Evolutionary conservation across 2,329 filamentous ascomycete genomes (phyloP), one percentile per base, ranked within the genome.

Genomic region (Dryadomyces sulphureus): DNA sequence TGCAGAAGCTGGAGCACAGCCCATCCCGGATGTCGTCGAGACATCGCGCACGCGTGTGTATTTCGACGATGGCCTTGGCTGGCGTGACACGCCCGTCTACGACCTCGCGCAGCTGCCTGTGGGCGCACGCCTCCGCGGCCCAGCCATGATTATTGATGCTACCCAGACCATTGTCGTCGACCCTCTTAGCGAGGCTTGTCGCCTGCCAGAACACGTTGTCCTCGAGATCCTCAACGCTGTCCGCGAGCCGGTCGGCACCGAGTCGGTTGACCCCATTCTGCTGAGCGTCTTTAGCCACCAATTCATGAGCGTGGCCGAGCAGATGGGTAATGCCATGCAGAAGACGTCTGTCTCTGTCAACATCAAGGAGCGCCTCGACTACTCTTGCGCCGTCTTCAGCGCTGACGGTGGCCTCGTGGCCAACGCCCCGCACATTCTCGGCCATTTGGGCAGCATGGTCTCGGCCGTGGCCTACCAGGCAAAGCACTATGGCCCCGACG

Each of bases 281-380:
- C 69, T 90, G 2, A 82, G 77, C 21, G 22, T 44, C 7, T 89
- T 90, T 53, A 81, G 79, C 0, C 83, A 89, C 58, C 73, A 84
- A 5, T 89, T 89, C 62, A 89, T 89, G 84, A 79, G 81, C 5
- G 87, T 48, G 3, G 47, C 47, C 22, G 47, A 48, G 34, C 43
- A 48, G 57, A 89, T 89, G 84, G 84, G 84, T 0, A 68, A 81
- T 45, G 79, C 81, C 9, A 62, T 89, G 14, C 84, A 89, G 56
- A 89, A 88, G 65, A 88, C 83, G 0, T 83, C 79, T 57, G 80
- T 89, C 45, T 83, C 77, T 54, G 85, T 80, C 0, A 89, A 89
- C 54, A 82, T 90, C 57, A 84, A 90, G 57, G 85, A 90, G 57
- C 76, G 84, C 6, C 70, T 90, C 1, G 84, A 90, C 56, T 90